Percentiles rank a stretch among this genome's conserved stretches.
Conservation (phyloP, 1,139 yeast genomes). For the Sugiyamaella japonica region DNA sequence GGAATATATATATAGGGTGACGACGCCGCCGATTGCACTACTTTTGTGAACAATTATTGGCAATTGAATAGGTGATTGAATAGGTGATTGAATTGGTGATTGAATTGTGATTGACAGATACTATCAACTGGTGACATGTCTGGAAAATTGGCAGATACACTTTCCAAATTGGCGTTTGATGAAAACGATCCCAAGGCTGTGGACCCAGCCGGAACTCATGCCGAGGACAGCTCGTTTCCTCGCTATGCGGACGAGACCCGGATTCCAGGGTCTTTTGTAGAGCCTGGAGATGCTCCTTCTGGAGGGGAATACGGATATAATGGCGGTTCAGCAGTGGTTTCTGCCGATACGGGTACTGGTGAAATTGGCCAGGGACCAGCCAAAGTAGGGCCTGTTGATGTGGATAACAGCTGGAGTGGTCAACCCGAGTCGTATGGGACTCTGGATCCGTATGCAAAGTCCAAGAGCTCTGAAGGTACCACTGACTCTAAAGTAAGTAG, state of each 20-base stretch:
- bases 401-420: slow-evolving; percentile 15
- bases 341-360: neutral
- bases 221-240: slow-evolving; percentile 9
- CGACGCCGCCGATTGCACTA: neutral
- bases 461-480: neutral
- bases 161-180: neutral
- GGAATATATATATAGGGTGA: neutral
- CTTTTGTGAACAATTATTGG: no score
- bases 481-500: neutral
- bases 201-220: neutral
- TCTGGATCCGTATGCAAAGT: slow-evolving; percentile 1
- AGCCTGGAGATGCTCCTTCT: neutral
- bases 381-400: slow-evolving; percentile 13
- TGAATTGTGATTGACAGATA: no score
- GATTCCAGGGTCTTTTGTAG: slow-evolving; percentile 18
- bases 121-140: neutral
- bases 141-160: neutral
- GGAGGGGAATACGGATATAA: neutral
- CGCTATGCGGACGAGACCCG: slow-evolving; percentile 13
- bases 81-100: no score
- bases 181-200: neutral
- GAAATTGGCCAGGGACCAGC: neutral
- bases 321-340: neutral
- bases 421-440: neutral
- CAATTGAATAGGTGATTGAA: no score